Base-by-base conservation (phyloP, 805 yeast species). In the Debaryomyces hansenii region DNA sequence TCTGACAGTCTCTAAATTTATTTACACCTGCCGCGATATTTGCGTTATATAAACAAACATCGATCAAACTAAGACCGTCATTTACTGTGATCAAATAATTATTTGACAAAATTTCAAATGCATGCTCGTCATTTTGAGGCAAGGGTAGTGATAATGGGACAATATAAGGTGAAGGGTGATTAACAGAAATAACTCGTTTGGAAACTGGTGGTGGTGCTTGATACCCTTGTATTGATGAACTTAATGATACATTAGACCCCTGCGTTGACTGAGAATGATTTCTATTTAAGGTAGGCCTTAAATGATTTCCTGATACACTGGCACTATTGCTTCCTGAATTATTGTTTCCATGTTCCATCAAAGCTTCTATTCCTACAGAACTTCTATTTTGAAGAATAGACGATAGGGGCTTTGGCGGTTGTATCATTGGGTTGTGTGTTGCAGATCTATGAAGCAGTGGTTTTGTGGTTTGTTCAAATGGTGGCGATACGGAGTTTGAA, bases 11-110 rank as follows among this genome's bases (percentile, higher is more conserved):
- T 47, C 87, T 63, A 44, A 67, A 69, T 41, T 72, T 63, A 14
- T 73, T 71, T 1, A 74, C 85, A 39, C 73, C 68, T 0, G 75
- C 75, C 0, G 87, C 87, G 7, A 80, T 67, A 14, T 71, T 64
- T 0, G 88, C 78, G 57, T 86, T 86, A 54, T 73, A 65, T 18
- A 75, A 69, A 55, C 88, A 84, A 1, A 76, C 82, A 38, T 83
- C 82, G 11, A 71, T 58, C 12, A 83, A 65, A 21, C 71, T 67
- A 56, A 80, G 72, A 3, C 78, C 81, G 20, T 74, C 77, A 0
- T 80, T 79, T 0, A 77, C 58, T 4, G 70, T 63, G 10, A 75
- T 63, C 31, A 78, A 52, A 55, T 83, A 83, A 54, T 77, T 71
- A 15, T 70, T 64, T 2, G 84, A 70, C 21, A 85, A 62, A 18